phyloP scores from a whole-genome alignment of 208 protist genomes.

The Wallacemonas sp. region DNA sequence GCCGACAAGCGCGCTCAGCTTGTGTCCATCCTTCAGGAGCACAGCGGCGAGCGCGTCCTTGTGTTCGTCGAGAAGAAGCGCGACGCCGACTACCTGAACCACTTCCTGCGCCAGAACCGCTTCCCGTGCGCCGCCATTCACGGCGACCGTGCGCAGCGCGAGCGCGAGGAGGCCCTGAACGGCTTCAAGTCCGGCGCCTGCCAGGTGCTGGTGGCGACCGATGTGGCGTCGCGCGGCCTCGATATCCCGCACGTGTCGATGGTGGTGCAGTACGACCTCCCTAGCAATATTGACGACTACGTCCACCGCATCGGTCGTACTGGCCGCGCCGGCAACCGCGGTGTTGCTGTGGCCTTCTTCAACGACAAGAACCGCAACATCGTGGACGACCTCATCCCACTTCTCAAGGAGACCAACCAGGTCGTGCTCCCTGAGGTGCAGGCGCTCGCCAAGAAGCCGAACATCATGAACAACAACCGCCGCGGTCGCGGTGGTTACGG shows the following conservation, averaged over 20 bases:
- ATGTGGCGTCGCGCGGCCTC: conserved; percentile 97
- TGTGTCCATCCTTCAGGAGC: conserved; percentile 63
- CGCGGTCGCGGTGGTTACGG: conserved; percentile 51
- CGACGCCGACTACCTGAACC: conserved; percentile 94
- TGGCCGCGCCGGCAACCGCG: conserved; percentile 96
- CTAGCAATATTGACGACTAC: conserved; percentile 99
- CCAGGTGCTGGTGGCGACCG: conserved; percentile 96
- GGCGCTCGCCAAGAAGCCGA: conserved; percentile 81
- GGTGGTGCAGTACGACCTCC: conserved; percentile 98
- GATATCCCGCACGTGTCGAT: conserved; percentile 97
- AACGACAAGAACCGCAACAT: conserved; percentile 93
- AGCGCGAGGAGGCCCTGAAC: conserved; percentile 90
- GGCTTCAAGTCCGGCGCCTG: conserved; percentile 89
- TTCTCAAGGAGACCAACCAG: conserved; percentile 87
- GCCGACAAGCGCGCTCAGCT: conserved; percentile 78
- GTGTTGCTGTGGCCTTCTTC: conserved; percentile 97
- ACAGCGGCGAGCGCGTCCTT: conserved; percentile 73
- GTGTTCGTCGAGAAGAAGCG: conserved; percentile 99
- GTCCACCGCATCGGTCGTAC: conserved; percentile 99
- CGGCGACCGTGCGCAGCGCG: conserved; percentile 94
- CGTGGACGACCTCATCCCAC: conserved; percentile 84
- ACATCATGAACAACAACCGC: conserved; percentile 37
- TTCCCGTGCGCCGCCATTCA: conserved; percentile 95
- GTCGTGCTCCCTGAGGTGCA: conserved; percentile 65
- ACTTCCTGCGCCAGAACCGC: conserved; percentile 85